Evolutionary conservation across 768 basidiomycete genomes (phyloP), one percentile per base, ranked within the genome.

Genomic region (Crucibulum laeve): DNA sequence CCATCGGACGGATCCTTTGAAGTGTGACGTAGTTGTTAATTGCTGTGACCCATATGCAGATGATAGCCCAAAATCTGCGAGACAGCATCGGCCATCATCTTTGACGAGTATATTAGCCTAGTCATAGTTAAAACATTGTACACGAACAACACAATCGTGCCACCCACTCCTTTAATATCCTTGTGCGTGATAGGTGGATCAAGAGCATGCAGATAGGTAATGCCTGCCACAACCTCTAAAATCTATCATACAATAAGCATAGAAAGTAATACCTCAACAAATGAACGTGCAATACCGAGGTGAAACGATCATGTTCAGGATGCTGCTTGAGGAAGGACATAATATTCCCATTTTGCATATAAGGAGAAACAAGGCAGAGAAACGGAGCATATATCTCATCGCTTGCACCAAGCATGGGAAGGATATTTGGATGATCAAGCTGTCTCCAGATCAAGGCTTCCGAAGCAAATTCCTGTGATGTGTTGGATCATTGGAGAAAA

Each of bases 391-490:
- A 63, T 10, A 50, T 50, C 13, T 52, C 50, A 0, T 40, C 25
- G 28, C 60, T 58, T 10, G 62, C 53, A 2, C 62, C 61, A 14
- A 62, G 10, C 32, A 61, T 57, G 3, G 58, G 58, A 8, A 62
- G 44, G 19, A 64, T 54, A 43, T 54, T 46, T 1, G 59, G 57
- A 40, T 64, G 58, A 11, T 51, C 48, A 10, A 62, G 32, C 11
- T 55, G 52, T 37, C 51, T 49, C 62, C 61, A 64, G 5, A 59
- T 36, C 3, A 60, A 45, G 10, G 59, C 61, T 39, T 62, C 61
- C 14, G 51, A 45, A 21, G 54, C 53, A 28, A 62, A 58, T 46
- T 50, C 48, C 62, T 62, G 28, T 32, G 28, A 32, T n/a, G 11
- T 10, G 28, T 32, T 32, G 11, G 15, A 15, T 15, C 28, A 15